Evolutionary conservation across 352 stramenopile genomes (phyloP).

Genomic region (Phytophthora tubulina): DNA sequence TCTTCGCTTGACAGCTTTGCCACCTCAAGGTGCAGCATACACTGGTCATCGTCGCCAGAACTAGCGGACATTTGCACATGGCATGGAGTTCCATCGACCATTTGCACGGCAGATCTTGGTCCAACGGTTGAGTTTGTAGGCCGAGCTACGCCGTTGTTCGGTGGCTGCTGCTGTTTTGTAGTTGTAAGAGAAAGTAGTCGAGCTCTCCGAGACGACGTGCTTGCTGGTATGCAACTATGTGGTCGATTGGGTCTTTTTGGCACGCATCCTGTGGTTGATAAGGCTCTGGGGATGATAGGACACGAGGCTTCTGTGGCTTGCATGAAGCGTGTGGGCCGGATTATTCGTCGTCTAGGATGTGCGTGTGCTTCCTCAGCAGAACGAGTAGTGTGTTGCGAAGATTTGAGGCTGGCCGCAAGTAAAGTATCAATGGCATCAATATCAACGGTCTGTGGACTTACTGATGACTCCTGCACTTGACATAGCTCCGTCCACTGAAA

Average conservation of each 20-base stretch:
- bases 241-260: conserved; percentile 43
- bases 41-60: conserved; percentile 20
- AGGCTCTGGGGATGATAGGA: conserved; percentile 12
- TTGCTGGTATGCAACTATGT: conserved; percentile 39
- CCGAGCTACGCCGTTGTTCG: conserved; percentile 12
- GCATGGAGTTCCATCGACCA: conserved; percentile 34
- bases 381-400: conserved; percentile 9
- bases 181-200: conserved; percentile 28
- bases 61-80: conserved; percentile 28
- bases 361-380: background rate
- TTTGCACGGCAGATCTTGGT: conserved; percentile 2
- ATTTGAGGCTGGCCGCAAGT: conserved; percentile 41
- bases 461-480: conserved; percentile 33
- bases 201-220: conserved; percentile 26
- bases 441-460: conserved; percentile 47
- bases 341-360: conserved; percentile 16
- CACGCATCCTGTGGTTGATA: conserved; percentile 16
- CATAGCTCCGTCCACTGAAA: conserved; percentile 52
- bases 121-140: background rate
- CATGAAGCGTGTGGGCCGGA: conserved; percentile 12
- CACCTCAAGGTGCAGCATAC: conserved; percentile 32
- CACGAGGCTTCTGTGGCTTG: conserved; percentile 23
- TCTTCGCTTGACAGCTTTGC: conserved; percentile 3
- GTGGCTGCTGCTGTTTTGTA: conserved; percentile 2
- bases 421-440: conserved; percentile 71